A percentile compares a stretch with the other conserved stretches of the same genome.
Conservation (phyloP, 1,139 yeast species). For the Sugiyamaella grinbergsii region DNA sequence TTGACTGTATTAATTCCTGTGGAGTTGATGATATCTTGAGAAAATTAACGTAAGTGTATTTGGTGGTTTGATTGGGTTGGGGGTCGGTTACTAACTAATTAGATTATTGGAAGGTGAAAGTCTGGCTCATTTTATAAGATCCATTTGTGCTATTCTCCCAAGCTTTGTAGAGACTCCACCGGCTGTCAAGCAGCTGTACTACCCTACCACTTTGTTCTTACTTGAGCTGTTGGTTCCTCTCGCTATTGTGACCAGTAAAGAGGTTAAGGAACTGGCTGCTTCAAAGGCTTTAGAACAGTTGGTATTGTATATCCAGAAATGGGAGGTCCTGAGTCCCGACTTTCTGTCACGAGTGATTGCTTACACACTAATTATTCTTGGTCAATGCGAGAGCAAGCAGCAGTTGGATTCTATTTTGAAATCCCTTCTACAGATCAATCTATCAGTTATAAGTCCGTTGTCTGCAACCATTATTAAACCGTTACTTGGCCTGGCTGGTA, state of each 20-base stretch:
- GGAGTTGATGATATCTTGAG: slow-evolving; percentile 56
- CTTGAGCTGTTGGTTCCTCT: slow-evolving; percentile 34
- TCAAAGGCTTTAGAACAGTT: slow-evolving; percentile 26
- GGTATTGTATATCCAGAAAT: slow-evolving; percentile 29
- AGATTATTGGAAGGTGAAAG: slow-evolving; percentile 21
- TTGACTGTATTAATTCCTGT: slow-evolving; percentile 77
- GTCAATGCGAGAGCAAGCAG: slow-evolving; percentile 40
- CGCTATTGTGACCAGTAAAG: slow-evolving; percentile 26
- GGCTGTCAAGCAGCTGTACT: slow-evolving; percentile 29
- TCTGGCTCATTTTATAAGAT: slow-evolving; percentile 24
- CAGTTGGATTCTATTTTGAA: slow-evolving; percentile 42
- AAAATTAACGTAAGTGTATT: slow-evolving; percentile 27
- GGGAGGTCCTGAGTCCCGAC: slow-evolving; percentile 37
- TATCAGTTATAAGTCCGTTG: slow-evolving; percentile 25
- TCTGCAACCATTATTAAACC: slow-evolving; percentile 47
- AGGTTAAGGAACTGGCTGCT: slow-evolving; percentile 19
- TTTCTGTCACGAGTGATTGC: slow-evolving; percentile 38
- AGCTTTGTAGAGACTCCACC: slow-evolving; percentile 30
- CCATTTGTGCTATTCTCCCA: slow-evolving; percentile 36
- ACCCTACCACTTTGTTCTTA: slow-evolving; percentile 31
- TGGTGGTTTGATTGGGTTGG: neutral
- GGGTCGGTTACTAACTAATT: neutral
- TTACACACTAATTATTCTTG: slow-evolving; percentile 31
- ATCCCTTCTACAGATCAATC: slow-evolving; percentile 22
- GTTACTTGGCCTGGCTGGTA: slow-evolving; percentile 53